Evolutionary conservation across 2,329 filamentous ascomycete genomes (phyloP).

Genomic region (Talaromyces funiculosus): DNA sequence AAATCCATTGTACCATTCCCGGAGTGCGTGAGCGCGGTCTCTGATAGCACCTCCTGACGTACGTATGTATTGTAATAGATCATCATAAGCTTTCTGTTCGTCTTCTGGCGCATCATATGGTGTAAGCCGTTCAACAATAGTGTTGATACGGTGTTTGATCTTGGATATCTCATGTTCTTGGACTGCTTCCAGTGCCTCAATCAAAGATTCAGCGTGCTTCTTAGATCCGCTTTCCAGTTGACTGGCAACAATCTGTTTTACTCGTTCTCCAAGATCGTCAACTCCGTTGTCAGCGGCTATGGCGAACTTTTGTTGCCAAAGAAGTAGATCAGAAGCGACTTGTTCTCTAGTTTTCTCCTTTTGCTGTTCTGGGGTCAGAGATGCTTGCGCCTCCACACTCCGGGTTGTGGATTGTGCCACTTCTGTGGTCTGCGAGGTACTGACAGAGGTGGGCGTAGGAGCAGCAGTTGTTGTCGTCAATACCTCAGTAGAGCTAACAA

Average conservation of each 20-base stretch:
- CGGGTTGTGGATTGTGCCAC: constrained; percentile 22
- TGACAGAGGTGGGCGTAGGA: constrained; percentile 15
- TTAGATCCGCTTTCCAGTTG: constrained; percentile 62
- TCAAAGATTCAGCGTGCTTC: constrained; percentile 42
- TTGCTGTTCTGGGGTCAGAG: constrained; percentile 42
- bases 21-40: constrained; percentile 68
- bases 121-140: constrained; percentile 51
- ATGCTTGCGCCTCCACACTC: constrained; percentile 22
- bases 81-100: constrained; percentile 48
- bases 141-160: constrained; percentile 63
- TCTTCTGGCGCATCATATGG: constrained; percentile 51
- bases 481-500: not conserved
- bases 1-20: constrained; percentile 69
- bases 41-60: constrained; percentile 67
- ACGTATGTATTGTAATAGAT: constrained; percentile 55
- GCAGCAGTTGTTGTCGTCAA: constrained; percentile 4
- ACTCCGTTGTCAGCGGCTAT: constrained; percentile 77
- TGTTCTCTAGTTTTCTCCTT: constrained; percentile 50
- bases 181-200: constrained; percentile 63
- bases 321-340: constrained; percentile 70
- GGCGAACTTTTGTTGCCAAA: constrained; percentile 85
- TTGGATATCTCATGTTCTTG: constrained; percentile 57
- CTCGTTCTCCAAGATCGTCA: constrained; percentile 59
- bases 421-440: not conserved
- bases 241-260: constrained; percentile 65